Evolutionary conservation across 2,329 filamentous ascomycete genomes (phyloP), one percentile per base, ranked within the genome.

Genomic region (Purpureocillium takamizusanense): DNA sequence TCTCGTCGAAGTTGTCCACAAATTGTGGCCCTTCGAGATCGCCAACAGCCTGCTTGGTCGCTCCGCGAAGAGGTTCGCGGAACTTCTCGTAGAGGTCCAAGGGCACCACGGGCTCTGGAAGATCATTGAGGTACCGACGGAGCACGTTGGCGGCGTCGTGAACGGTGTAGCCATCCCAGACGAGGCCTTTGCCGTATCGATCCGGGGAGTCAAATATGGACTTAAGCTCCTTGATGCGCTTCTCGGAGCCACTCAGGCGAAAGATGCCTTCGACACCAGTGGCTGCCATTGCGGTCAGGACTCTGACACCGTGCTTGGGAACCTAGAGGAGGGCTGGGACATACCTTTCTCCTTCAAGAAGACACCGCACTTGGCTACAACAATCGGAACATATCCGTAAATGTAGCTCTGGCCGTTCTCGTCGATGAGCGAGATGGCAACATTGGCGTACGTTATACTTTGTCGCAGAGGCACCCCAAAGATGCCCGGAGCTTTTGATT

Each of bases 61-160:
- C 69, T 7, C 73, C 70, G 43, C 80, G 76, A 18, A 98, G 67
- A 37, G 92, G 92, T 37, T 89, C 78, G 44, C 92, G 81, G 61
- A 97, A 98, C 42, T 78, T 78, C 53, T 94, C 85, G 59, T 98
- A 98, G 46, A 95, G 81, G 51, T 94, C 85, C 38, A 97, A 70
- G 3, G 92, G 92, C 23, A 98, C 92, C 46, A 98, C 95, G 5
- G 92, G 92, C 57, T 98, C 92, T 3, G 92, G 92, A 2, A 98
- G 74, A 55, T 95, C 86, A 61, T 97, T 97, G 45, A 98, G 79
- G 59, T 98, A 98, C 51, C 92, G 80, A 45, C 92, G 82, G 33
- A 98, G 74, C 44, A 98, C 90, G 56, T 97, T 98, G 52, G 92
- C 89, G 18, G 92, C 92, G 72, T 98, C 92, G 62, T 98, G 92